These are phyloP conservation scores for Pseudogymnoascus verrucosus DNA, from an alignment of 2,329 filamentous ascomycete species.

Conservation along the genomic window DNA sequence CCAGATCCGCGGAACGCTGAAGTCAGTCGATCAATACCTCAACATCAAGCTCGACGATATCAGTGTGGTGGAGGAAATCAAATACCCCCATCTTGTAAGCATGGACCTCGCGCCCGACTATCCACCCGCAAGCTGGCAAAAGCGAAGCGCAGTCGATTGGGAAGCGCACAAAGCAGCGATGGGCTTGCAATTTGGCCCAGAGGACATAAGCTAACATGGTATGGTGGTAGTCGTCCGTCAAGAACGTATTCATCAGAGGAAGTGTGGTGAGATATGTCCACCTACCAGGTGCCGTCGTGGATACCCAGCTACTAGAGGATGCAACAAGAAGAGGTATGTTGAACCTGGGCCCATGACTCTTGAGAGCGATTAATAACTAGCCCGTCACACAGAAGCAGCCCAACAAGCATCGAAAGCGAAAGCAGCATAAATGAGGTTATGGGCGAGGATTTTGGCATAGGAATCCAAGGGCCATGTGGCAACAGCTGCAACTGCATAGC, in stretches of 20 bases:
- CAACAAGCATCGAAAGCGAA: conserved; percentile 42
- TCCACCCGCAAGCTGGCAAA: not conserved
- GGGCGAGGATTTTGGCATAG: not conserved
- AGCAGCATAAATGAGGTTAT: not conserved
- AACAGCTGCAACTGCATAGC: not conserved
- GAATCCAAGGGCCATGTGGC: not conserved
- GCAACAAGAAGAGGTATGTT: conserved; percentile 54
- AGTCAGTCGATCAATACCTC: conserved; percentile 96
- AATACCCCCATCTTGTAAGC: conserved; percentile 83
- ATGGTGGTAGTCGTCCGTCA: conserved; percentile 52
- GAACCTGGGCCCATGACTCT: not conserved
- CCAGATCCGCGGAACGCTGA: conserved; percentile 87
- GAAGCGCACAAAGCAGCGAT: not conserved
- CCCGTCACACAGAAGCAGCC: conserved; percentile 35
- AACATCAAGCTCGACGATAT: conserved; percentile 99
- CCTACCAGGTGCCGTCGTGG: conserved; percentile 57
- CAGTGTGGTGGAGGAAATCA: conserved; percentile 81
- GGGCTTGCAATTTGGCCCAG: not conserved
- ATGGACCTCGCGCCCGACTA: not conserved
- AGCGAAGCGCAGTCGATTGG: not conserved
- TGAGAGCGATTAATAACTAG: conserved; percentile 16
- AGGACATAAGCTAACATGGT: not conserved
- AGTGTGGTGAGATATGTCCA: conserved; percentile 70
- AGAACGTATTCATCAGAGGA: conserved; percentile 69
- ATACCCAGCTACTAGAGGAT: conserved; percentile 64